Evolutionary conservation across 306 rosid genomes (phyloP), one percentile per base, ranked within the genome.

Genomic region (Hippophae tibetana): DNA sequence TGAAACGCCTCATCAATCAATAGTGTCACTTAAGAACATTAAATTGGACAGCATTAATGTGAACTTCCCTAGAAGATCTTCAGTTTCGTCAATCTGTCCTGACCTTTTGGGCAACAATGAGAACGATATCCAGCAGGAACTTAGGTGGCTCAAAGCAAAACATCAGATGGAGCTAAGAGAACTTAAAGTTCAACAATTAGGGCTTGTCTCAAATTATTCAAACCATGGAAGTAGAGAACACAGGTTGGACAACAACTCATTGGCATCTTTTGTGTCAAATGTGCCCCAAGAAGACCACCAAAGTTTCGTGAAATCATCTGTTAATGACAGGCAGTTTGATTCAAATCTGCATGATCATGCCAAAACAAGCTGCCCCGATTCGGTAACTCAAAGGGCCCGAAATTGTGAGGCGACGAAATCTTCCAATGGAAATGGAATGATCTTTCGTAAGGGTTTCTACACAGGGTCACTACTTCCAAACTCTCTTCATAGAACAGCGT

Each of bases 61-160:
- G 50, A 41, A 62, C 4, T 31, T 53, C 11, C 43, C 63, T 27
- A 70, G 73, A 71, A 75, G 62, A 26, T 69, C 84, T 45, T 56
- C 66, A n/a, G 54, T 50, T 43, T 61, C 64, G 50, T 74, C 79
- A 7, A 58, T 62, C 40, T 64, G 66, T 72, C 45, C 56, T 72
- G 88, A 55, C 38, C 61, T 46, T 13, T 65, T 72, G 62, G 76
- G 55, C 18, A 70, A 64, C 42, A 46, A 65, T 43, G 83, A 78
- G 73, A 75, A 61, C 43, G 90, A 69, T 43, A 69, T 55, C 48
- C 78, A 71, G 58, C 90, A 80, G 71, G 88, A 82, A 59, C 45
- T 84, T 54, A 84, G 97, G 74, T 78, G 89, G 94, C 72, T 76
- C 47, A 82, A 78, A 67, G 97, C 88, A 66, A 90, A 75, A 74